Evolutionary conservation across 108 stramenopile species (phyloP).

Genomic region (Skeletonema tropicum): DNA sequence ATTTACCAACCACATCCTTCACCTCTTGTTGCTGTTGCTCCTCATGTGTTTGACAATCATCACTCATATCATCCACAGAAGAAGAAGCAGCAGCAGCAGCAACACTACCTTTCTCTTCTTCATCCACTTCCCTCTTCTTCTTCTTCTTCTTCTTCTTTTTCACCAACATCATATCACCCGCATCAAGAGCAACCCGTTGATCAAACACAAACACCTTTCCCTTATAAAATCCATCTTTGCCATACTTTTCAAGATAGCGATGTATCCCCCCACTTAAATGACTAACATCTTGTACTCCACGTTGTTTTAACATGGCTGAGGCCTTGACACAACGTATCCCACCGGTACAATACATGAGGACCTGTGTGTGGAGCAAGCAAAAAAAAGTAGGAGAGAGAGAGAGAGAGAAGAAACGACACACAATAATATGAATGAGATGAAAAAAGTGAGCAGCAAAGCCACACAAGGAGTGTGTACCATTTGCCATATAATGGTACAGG

Average conservation of each 20-base stretch:
- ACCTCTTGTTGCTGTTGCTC: slow-evolving; percentile 6
- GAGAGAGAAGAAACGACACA: too few relatives aligned
- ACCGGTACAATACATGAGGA: slow-evolving; percentile 94
- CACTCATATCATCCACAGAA: neutral
- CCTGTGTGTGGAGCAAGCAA: too few relatives aligned
- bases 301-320: slow-evolving; percentile 67
- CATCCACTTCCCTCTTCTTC: too few relatives aligned
- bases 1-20: slow-evolving; percentile 58
- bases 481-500: too few relatives aligned
- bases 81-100: too few relatives aligned
- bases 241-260: slow-evolving; percentile 90
- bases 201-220: slow-evolving; percentile 97
- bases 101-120: neutral
- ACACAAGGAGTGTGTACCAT: too few relatives aligned
- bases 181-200: slow-evolving; percentile 72
- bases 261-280: slow-evolving; percentile 94
- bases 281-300: slow-evolving; percentile 74
- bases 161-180: slow-evolving; percentile 14
- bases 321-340: slow-evolving; percentile 86
- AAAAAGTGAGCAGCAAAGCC: too few relatives aligned
- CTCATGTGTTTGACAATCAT: neutral
- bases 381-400: too few relatives aligned
- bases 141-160: slow-evolving; percentile 9
- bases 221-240: slow-evolving; percentile 78
- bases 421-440: too few relatives aligned